Conservation (phyloP, 371 early-diverging fungal genomes). For the Blakeslea trispora region DNA sequence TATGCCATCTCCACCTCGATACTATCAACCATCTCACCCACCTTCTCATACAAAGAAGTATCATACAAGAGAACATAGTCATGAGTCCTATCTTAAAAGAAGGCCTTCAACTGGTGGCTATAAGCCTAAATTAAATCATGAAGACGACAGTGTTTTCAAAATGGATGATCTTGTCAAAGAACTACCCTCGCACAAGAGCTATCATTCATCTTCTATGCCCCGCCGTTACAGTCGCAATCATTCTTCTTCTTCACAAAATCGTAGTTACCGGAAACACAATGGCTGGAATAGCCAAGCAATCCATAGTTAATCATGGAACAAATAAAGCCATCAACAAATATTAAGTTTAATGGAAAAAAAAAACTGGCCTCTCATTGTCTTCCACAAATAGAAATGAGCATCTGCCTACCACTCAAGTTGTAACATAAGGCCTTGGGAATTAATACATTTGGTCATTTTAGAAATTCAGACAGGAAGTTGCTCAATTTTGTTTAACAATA, state of each 20-base stretch:
- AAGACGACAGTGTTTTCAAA: constrained; percentile 19
- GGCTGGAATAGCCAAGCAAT: constrained; percentile 12
- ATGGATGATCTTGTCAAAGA: constrained; percentile 24
- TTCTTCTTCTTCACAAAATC: constrained; percentile 3
- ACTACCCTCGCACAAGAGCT: constrained; percentile 1
- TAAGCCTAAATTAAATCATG: not conserved
- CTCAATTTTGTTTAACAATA: too few relatives aligned
- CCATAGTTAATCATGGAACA: not conserved
- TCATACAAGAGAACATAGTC: constrained; percentile 3
- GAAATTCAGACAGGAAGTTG: too few relatives aligned
- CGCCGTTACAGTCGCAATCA: not conserved
- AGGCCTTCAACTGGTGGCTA: not conserved
- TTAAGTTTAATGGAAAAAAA: too few relatives aligned
- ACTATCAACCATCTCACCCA: constrained; percentile 5
- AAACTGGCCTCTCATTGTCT: too few relatives aligned
- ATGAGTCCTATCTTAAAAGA: not conserved
- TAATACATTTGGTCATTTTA: too few relatives aligned
- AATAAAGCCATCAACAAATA: too few relatives aligned
- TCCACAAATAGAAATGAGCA: too few relatives aligned
- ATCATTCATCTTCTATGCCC: not conserved
- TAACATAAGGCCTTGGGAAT: too few relatives aligned
- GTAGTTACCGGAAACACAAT: not conserved
- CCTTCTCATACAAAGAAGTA: not conserved
- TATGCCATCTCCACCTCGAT: constrained; percentile 14
- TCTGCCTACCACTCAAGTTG: too few relatives aligned